Evolutionary conservation across 2,329 filamentous ascomycete genomes (phyloP), one percentile per base, ranked within the genome.

Genomic region (Pestalotiopsis fici): DNA sequence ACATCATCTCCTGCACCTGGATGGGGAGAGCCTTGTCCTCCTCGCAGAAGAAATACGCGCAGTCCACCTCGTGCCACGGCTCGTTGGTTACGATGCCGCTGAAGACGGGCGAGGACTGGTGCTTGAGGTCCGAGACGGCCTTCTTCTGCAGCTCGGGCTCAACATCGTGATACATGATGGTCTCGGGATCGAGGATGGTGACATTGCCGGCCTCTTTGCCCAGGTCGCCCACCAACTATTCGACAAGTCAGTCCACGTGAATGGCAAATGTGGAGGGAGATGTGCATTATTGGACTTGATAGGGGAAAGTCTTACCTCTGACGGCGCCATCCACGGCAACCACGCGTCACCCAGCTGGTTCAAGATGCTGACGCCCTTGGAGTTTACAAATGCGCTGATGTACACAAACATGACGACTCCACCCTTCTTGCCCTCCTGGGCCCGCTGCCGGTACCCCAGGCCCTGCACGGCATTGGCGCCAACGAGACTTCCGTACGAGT

Each of bases 401-500:
- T 78, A 81, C 4, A 75, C 77, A 15, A 73, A 68, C 65, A 72
- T 70, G 7, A 75, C 68, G 7, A 81, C 74, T 1, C 80, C 79
- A 3, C 79, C 79, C 43, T 73, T 75, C 69, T 77, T 71, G 4
- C 78, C 78, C 7, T 69, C 69, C 3, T 66, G 66, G 59, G 71
- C 73, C 15, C 79, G 71, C 62, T 78, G 72, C 65, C 73, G 70
- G 67, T 76, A 77, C 4, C 75, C 73, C 1, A 77, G 69, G 0
- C 74, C 77, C 15, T 72, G 69, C 9, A 83, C 71, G 0, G 79
- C 82, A 59, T 79, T 79, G 31, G 76, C 74, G 7, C 76, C 78
- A 1, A 82, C 74, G 1, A 82, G 72, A 15, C 82, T 83, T n/a
- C 79, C 78, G 73, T 83, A 84, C 2, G 80, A 83, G 69, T 85